These are phyloP conservation scores for Cephalotrichum gorgonifer DNA, from an alignment of 2,329 filamentous ascomycete species.

Conservation along the genomic window DNA sequence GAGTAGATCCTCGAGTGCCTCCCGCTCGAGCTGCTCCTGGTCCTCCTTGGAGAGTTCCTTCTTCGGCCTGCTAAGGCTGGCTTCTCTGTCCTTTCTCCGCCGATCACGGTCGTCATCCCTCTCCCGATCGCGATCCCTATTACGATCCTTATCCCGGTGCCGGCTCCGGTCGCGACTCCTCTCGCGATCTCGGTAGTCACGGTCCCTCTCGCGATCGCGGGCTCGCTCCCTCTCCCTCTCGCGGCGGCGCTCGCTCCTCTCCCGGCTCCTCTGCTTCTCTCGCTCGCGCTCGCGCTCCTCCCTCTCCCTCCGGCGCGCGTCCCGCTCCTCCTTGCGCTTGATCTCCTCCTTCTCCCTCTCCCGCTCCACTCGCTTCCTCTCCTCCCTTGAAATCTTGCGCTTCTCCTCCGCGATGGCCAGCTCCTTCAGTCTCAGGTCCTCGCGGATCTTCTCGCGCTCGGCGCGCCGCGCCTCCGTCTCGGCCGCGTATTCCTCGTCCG, in stretches of 20 bases:
- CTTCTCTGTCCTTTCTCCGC: constrained; percentile 16
- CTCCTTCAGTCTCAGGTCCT: constrained; percentile 49
- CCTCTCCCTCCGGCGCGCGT: constrained; percentile 42
- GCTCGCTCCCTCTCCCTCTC: constrained; percentile 22
- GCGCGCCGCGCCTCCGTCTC: constrained; percentile 52
- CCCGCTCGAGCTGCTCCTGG: constrained; percentile 44
- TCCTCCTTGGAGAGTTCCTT: constrained; percentile 49
- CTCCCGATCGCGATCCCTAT: constrained; percentile 8
- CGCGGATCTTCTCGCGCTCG: constrained; percentile 50
- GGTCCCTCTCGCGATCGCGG: constrained; percentile 23
- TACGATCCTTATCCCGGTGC: constrained; percentile 17
- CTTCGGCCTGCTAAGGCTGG: constrained; percentile 33
- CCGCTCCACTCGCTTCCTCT: constrained; percentile 38
- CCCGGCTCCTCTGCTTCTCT: constrained; percentile 24
- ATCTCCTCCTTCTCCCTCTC: constrained; percentile 38
- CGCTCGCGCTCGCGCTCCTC: constrained; percentile 42
- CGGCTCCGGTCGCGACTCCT: constrained; percentile 18
- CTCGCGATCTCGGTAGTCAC: constrained; percentile 14
- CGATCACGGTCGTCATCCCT: constrained; percentile 23
- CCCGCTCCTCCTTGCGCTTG: constrained; percentile 38
- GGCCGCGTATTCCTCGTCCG: constrained; percentile 61
- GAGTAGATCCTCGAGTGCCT: constrained; percentile 46
- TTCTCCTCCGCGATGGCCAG: constrained; percentile 53
- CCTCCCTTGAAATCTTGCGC: constrained; percentile 44
- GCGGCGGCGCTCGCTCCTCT: constrained; percentile 27